Conservation (phyloP, 768 basidiomycete species). For the Leccinum variicolor region DNA sequence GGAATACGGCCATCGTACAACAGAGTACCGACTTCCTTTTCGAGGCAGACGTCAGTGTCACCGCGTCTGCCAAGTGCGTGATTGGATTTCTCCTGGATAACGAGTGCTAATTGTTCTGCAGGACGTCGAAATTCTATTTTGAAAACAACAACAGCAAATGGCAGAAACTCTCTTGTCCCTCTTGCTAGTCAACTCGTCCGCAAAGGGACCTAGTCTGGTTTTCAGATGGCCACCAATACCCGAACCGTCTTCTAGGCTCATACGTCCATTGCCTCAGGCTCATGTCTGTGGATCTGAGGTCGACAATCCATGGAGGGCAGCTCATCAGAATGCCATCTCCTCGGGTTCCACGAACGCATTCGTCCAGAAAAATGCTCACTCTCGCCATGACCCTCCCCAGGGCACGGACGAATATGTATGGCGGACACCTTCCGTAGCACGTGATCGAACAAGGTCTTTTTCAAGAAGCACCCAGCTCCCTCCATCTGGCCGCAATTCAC, state of each 20-base stretch:
- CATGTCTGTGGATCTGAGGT: slow-evolving; percentile 42
- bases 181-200: slow-evolving; percentile 80
- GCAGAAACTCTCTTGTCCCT: slow-evolving; percentile 78
- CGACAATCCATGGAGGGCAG: slow-evolving; percentile 74
- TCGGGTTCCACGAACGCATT: slow-evolving; percentile 21
- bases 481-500: slow-evolving; percentile 50
- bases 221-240: slow-evolving; percentile 86
- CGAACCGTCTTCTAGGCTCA: slow-evolving; percentile 58
- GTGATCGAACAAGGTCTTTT: slow-evolving; percentile 52
- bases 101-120: no score
- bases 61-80: neutral
- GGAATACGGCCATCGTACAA: neutral
- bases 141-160: slow-evolving; percentile 1
- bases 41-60: neutral
- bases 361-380: neutral
- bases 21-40: slow-evolving; percentile 4
- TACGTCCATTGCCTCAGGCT: slow-evolving; percentile 56
- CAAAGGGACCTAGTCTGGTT: slow-evolving; percentile 73
- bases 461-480: slow-evolving; percentile 42
- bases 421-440: slow-evolving; percentile 49
- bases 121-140: neutral
- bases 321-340: slow-evolving; percentile 44
- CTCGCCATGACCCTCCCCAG: slow-evolving; percentile 5
- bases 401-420: slow-evolving; percentile 56
- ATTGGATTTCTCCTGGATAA: neutral